Evolutionary conservation across 2,329 filamentous ascomycete genomes (phyloP), one percentile per base, ranked within the genome.

Genomic region (Pestalotiopsis sp.): DNA sequence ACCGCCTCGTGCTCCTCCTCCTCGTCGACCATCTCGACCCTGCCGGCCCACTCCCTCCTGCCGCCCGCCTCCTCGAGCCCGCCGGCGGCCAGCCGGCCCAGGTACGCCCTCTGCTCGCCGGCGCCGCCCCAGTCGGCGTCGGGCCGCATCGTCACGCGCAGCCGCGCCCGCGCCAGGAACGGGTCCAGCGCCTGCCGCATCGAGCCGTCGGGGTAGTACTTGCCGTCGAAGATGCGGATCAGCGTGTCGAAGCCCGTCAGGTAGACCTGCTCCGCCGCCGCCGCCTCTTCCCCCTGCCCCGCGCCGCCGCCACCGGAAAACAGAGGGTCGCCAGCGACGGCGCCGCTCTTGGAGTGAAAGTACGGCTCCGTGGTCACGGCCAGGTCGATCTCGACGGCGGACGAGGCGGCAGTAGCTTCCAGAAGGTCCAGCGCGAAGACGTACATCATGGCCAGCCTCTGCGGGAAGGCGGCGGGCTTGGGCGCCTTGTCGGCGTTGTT

Each of bases 191-290:
- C 86, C 0, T 77, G 78, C 13, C 87, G 82, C 70, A 91, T 86
- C 73, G 75, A n/a, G 68, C 69, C 75, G 66, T 77, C 44, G 74
- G 81, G 70, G 75, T 94, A 93, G 79, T 95, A 95, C 76, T 91
- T 92, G 0, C 91, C 86, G 62, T 92, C 83, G 66, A 92, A 87
- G 65, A 95, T 88, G 22, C 92, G 86, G 17, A 91, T 88, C 6
- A 94, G 80, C 0, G 92, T 95, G 73, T 95, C 92, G 75, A 89
- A 95, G 35, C 93, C 93, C 1, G 89, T 86, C 2, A 94, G 85
- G 73, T 92, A 92, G 3, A 92, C 80, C 73, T 94, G 91, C 65
- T 85, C 81, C 7, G 77, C 74, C 10, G 39, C 48, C 38, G 14
- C 67, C 22, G 13, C 14, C 26, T 24, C 39, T 5, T 61, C 68